Base-by-base conservation (phyloP, 768 basidiomycete genomes). In the Xerocomellus chrysenteron region DNA sequence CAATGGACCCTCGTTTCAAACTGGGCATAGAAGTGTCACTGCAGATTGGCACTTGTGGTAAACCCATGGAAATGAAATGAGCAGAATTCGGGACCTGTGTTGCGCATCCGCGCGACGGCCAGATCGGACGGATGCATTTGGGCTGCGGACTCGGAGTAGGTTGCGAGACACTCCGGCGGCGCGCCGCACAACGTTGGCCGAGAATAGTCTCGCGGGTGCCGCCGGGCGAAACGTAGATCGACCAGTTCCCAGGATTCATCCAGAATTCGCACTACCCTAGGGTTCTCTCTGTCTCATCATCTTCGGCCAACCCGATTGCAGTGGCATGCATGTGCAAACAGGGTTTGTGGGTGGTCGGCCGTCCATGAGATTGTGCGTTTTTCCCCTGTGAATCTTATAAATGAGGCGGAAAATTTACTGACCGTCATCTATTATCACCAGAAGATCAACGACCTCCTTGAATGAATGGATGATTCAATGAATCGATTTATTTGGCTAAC, bases 131-230 rank as follows among this genome's bases (percentile, higher is more conserved):
- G 40, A 13, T 14, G 26, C 33, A 19, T 28, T 26, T 44, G 49
- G 40, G 28, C 3, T 50, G 33, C 21, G 40, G 3, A 21, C 21
- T 21, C 21, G 21, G 21, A 21, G 40, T 13, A 8, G 13, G 42
- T 26, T 43, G 13, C n/a, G 35, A 28, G 35, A 56, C 36, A 12
- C 19, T 9, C 47, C 39, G 39, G 39, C 28, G 24, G 26, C 12
- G 43, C 12, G 17, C 19, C 24, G 14, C 41, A 19, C 39, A 5
- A 44, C n/a, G 0, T 58, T 30, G 8, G 19, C 7, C 37, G 33
- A 59, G 32, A 40, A 45, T 48, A 55, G 32, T 35, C 24, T 40
- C 32, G 57, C 43, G 48, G 48, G 42, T 45, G 16, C 17, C n/a
- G 32, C 39, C 28, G 32, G 51, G 43, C 17, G 13, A 51, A 10